phyloP scores from a whole-genome alignment of 2,329 filamentous ascomycete genomes.

The Daldinia sp. region DNA sequence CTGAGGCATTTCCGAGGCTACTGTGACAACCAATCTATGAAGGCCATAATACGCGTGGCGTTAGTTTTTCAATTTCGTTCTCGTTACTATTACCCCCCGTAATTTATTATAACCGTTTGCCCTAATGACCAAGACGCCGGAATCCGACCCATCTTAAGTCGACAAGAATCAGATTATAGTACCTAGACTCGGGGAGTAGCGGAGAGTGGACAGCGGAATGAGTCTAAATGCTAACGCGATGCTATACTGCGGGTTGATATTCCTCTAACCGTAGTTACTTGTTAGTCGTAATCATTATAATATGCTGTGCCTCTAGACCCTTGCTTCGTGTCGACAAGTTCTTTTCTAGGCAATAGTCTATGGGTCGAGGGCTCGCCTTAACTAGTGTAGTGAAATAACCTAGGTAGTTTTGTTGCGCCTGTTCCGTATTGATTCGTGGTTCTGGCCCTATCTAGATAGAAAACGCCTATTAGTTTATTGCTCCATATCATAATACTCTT shows the following conservation, averaged over 20 bases:
- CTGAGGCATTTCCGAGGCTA: constrained; percentile 21
- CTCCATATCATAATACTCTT: not conserved
- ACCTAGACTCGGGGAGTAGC: constrained; percentile 11
- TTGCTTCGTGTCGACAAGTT: constrained; percentile 13
- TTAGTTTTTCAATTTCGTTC: not conserved
- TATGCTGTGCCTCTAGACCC: not conserved
- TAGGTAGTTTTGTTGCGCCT: not conserved
- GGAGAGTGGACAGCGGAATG: constrained; percentile 21
- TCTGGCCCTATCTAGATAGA: constrained; percentile 1
- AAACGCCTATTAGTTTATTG: not conserved
- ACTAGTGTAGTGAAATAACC: too few relatives aligned
- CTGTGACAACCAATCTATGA: constrained; percentile 13
- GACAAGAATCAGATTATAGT: constrained; percentile 3
- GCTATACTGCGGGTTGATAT: constrained; percentile 15
- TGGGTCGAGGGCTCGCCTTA: not conserved
- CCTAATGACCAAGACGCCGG: constrained; percentile 23
- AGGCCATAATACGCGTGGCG: constrained; percentile 15
- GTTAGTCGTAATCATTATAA: constrained; percentile 15
- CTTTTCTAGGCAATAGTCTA: not conserved
- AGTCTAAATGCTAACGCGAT: constrained; percentile 22
- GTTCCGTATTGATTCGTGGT: constrained; percentile 9
- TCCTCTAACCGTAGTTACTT: not conserved
- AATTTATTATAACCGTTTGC: constrained; percentile 6
- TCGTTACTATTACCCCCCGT: constrained; percentile 16
- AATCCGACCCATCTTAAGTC: constrained; percentile 26